These are phyloP conservation scores for Starmera dryadoides DNA, from an alignment of 805 yeast species.

Conservation along the genomic window DNA sequence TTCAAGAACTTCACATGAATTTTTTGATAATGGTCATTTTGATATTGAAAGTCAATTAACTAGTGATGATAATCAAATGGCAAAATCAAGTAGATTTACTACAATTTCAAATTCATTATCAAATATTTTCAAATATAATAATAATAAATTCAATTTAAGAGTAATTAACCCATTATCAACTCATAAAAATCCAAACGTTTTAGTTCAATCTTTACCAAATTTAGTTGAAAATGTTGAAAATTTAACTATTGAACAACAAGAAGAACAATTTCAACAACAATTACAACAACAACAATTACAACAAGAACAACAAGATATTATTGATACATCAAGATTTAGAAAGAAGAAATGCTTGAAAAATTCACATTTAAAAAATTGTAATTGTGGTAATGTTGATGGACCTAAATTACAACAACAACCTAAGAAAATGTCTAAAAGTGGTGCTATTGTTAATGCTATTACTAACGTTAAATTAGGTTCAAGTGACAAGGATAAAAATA, in stretches of 20 bases:
- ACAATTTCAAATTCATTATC: slow-evolving; percentile 16
- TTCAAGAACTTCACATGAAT: slow-evolving; percentile 24
- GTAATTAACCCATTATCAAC: slow-evolving; percentile 23
- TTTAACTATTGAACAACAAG: slow-evolving; percentile 5
- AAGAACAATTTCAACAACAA: not conserved
- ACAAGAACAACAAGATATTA: not conserved
- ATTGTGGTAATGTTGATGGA: slow-evolving; percentile 2
- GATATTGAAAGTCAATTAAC: not conserved
- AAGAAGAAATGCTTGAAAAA: slow-evolving; percentile 5
- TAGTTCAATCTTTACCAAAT: slow-evolving; percentile 7
- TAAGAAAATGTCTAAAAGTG: slow-evolving; percentile 13
- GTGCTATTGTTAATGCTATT: slow-evolving; percentile 15
- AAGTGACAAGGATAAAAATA: not conserved
- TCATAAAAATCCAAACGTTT: slow-evolving; percentile 12
- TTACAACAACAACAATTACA: not conserved
- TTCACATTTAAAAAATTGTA: slow-evolving; percentile 10
- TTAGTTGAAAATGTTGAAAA: slow-evolving; percentile 13
- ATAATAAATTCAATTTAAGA: slow-evolving; percentile 27
- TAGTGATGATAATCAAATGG: slow-evolving; percentile 1
- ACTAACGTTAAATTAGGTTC: slow-evolving; percentile 16
- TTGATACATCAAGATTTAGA: not conserved
- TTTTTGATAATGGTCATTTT: slow-evolving; percentile 2
- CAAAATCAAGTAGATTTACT: slow-evolving; percentile 5
- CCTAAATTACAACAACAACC: slow-evolving; percentile 1
- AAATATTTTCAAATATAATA: slow-evolving; percentile 16